Conservation (phyloP, 2,329 filamentous ascomycete genomes). For the Epichloe bromicola region DNA sequence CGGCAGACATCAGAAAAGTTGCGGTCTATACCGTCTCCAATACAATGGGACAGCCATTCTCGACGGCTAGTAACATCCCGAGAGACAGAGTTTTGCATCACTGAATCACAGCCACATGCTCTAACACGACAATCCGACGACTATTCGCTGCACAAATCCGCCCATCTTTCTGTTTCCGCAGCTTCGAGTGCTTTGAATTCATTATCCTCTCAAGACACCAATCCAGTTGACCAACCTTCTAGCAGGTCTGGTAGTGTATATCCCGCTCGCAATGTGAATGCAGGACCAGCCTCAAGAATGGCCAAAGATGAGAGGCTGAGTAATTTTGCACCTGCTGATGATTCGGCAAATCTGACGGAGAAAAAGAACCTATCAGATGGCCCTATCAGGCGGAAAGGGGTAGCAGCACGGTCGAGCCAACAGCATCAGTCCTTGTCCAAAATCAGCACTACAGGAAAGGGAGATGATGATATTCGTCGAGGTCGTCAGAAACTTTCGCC, state of each 20-base stretch:
- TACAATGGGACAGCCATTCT: conserved; percentile 43
- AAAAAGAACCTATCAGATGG: conserved; percentile 8
- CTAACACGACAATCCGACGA: conserved; percentile 28
- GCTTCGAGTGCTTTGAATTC: conserved; percentile 41
- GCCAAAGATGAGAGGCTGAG: neutral
- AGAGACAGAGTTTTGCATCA: conserved; percentile 16
- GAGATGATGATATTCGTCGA: conserved; percentile 9
- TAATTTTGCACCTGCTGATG: conserved; percentile 10
- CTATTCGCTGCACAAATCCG: conserved; percentile 23
- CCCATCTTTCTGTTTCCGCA: conserved; percentile 39
- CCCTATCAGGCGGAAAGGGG: conserved; percentile 7
- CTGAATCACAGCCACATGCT: conserved; percentile 16
- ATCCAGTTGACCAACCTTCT: conserved; percentile 8
- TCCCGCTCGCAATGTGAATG: conserved; percentile 1
- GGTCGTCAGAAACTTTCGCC: conserved; percentile 10
- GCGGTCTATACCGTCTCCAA: conserved; percentile 18
- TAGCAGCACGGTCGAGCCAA: conserved; percentile 6
- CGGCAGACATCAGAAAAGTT: conserved; percentile 20
- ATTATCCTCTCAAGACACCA: conserved; percentile 14
- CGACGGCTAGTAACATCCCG: conserved; percentile 33
- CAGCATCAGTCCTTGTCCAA: conserved; percentile 1
- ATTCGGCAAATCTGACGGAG: conserved; percentile 12
- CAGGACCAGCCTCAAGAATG: conserved; percentile 2
- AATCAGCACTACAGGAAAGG: neutral
- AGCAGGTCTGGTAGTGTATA: conserved; percentile 9